A percentile compares a stretch with the other conserved stretches of the same genome.
Evolutionary conservation across 345 rosid species (phyloP).

Genomic region (Brassica nigra): DNA sequence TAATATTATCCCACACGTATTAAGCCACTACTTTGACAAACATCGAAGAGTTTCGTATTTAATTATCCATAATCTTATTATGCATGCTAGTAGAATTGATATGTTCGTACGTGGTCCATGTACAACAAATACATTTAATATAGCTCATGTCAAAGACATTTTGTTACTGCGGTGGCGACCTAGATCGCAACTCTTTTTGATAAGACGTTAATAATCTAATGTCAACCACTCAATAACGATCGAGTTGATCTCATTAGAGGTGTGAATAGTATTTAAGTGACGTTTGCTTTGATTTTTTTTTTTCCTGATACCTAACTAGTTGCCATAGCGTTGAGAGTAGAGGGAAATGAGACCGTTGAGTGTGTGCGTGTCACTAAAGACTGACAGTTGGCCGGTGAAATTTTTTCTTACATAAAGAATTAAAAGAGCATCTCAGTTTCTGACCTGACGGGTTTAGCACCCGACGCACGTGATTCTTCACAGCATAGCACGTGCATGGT

Average conservation of each 20-base stretch:
- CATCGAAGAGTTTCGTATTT: background rate
- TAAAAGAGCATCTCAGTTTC: conserved; percentile 23
- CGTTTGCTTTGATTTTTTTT: background rate
- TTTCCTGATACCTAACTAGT: background rate
- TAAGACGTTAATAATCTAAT: too few species aligned
- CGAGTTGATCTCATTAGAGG: background rate
- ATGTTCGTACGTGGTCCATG: conserved; percentile 1
- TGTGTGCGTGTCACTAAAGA: conserved; percentile 22
- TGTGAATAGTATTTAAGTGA: background rate
- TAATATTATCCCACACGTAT: background rate
- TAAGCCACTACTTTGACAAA: conserved; percentile 8
- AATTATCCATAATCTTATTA: background rate
- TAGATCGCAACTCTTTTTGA: too few species aligned
- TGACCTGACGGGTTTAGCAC: conserved; percentile 13
- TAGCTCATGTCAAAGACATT: conserved; percentile 12
- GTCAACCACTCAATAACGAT: background rate
- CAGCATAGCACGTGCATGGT: conserved; percentile 37
- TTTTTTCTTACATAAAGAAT: background rate
- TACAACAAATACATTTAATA: background rate
- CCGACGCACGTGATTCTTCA: conserved; percentile 26
- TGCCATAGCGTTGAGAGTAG: background rate
- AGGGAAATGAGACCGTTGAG: conserved; percentile 16
- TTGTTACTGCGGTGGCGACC: background rate
- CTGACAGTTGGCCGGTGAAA: conserved; percentile 32
- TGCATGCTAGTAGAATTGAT: background rate